Conservation (phyloP, 2,329 filamentous ascomycete genomes). For the Shiraia sp. region DNA sequence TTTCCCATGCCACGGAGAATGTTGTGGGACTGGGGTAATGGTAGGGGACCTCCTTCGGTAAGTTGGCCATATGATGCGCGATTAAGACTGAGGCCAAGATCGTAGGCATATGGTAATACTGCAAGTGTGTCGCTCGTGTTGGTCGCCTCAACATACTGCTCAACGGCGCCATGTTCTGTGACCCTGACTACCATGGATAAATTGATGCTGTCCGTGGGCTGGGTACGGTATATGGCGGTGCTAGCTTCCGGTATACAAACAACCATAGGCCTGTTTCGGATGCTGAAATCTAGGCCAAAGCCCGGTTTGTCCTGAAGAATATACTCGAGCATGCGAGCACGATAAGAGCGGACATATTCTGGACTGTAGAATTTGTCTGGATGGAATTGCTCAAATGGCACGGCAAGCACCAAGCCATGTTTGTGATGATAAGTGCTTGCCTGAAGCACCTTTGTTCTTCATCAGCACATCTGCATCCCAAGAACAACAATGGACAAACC, state of each 20-base stretch:
- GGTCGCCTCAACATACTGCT: neutral
- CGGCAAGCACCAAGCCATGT: constrained; percentile 9
- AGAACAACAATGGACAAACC: constrained; percentile 2
- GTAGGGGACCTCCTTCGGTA: constrained; percentile 12
- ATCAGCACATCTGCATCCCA: neutral
- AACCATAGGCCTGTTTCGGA: neutral
- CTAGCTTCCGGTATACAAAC: constrained; percentile 7
- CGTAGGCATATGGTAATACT: constrained; percentile 2
- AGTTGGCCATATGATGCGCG: constrained; percentile 14
- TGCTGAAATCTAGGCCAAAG: constrained; percentile 9
- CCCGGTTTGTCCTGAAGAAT: constrained; percentile 7
- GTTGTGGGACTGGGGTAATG: constrained; percentile 9
- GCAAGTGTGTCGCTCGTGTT: neutral
- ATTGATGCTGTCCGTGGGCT: neutral
- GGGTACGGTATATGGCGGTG: constrained; percentile 4
- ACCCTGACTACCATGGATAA: constrained; percentile 2
- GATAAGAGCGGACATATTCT: constrained; percentile 8
- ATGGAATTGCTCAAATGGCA: constrained; percentile 11
- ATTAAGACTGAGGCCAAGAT: constrained; percentile 7
- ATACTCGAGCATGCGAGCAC: constrained; percentile 12
- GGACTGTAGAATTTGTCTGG: constrained; percentile 9
- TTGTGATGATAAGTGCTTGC: constrained; percentile 12
- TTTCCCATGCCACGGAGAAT: neutral
- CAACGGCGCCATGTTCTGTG: constrained; percentile 3
- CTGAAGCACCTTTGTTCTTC: constrained; percentile 10